Base-by-base conservation (phyloP, 208 protist genomes). In the Wallacemonas rigidus region DNA sequence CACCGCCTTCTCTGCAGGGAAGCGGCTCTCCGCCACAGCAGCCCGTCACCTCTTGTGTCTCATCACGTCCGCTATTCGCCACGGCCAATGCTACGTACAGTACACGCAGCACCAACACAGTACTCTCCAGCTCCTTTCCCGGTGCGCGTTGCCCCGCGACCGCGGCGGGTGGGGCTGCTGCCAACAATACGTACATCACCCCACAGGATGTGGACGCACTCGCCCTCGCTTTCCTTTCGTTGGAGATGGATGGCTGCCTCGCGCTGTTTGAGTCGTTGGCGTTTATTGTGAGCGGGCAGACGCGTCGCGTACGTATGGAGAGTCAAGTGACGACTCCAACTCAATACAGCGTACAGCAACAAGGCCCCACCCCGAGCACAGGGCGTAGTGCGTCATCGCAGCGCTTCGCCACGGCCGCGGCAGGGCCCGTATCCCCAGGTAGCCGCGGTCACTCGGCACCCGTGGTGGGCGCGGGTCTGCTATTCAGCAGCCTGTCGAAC, bases 241-340 rank as follows among this genome's bases (percentile, higher is more conserved):
- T 65, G 5, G 60, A 65, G 11, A 35, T 35, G 11, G 60, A 65
- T 14, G 60, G 60, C 43, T 65, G 8, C 60, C 35, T 50, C 6
- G 60, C 60, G 0, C 40, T 65, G 12, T 38, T 65, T 6, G 60
- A 65, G 7, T 65, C 60, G 40, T 51, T 65, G 60, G 60, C 41
- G 60, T 65, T 39, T 17, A 65, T 65, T 48, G 60, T 50, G 11
- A 65, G 40, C 7, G 60, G 60, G 11, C 60, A 65, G n/a, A 51
- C 43, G n/a, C 43, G 60, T 4, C 60, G 60, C 26, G 60, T 53
- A 41, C 38, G 60, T 6, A 4, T 12, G 12, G 43, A 15, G 60
- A 39, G 6, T 3, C 41, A 65, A 3, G 12, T 11, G 41, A 5
- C 5, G 41, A 53, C 60, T 6, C n/a, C 60, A 45, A 35, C 60